Evolutionary conservation across 108 stramenopile genomes (phyloP).

Genomic region (Craspedostauros australis): DNA sequence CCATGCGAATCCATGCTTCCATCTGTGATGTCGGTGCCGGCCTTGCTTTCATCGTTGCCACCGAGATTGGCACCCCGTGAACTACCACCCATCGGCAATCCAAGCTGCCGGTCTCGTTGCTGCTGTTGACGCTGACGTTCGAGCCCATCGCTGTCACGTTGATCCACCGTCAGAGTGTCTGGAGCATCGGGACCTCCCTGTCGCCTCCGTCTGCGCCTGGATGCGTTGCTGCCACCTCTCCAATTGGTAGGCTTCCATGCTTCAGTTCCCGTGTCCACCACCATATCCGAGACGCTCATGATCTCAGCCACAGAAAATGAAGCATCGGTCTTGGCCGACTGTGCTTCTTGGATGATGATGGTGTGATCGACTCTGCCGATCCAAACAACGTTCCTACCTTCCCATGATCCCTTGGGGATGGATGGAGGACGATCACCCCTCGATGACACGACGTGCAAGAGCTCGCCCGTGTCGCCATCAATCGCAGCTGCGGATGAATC

Average conservation of each 20-base stretch:
- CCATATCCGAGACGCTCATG: constrained; percentile 66
- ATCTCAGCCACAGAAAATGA: constrained; percentile 65
- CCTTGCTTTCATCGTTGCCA: no score
- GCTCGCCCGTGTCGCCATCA: constrained; percentile 64
- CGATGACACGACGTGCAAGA: constrained; percentile 50
- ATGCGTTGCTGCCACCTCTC: background rate
- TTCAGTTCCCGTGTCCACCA: constrained; percentile 18
- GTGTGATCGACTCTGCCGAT: constrained; percentile 76
- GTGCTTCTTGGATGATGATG: constrained; percentile 70
- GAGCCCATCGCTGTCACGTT: background rate
- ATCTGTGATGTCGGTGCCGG: no score
- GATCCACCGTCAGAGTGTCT: background rate
- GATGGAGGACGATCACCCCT: constrained; percentile 17
- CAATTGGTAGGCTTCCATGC: constrained; percentile 10
- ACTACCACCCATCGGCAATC: no score
- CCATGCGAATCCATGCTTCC: no score
- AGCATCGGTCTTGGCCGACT: constrained; percentile 55
- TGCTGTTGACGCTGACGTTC: no score
- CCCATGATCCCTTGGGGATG: constrained; percentile 20
- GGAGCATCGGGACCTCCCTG: no score
- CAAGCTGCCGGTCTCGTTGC: no score
- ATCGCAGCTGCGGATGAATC: constrained; percentile 59
- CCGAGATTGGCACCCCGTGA: no score
- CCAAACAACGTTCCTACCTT: constrained; percentile 70
- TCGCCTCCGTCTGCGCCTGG: background rate